A percentile compares a stretch with the other conserved stretches of the same genome.
Conservation (phyloP, 176 grass and related monocot species). For the Leersia perrieri region DNA sequence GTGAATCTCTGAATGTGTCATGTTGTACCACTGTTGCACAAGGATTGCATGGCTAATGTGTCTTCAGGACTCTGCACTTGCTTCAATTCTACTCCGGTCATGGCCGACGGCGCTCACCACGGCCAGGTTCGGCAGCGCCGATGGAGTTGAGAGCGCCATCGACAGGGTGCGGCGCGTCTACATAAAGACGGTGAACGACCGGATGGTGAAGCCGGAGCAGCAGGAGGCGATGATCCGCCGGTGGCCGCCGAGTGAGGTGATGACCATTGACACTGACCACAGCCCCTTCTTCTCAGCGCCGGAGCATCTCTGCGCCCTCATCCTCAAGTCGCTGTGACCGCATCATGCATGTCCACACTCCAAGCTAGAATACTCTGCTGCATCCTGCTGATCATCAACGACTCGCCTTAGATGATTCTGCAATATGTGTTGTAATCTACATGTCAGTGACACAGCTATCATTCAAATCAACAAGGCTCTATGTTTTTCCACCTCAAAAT, state of each 20-base stretch:
- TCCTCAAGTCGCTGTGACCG: slow-evolving; percentile 19
- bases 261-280: slow-evolving; percentile 44
- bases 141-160: background rate
- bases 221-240: slow-evolving; percentile 55
- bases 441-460: background rate
- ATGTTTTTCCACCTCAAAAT: background rate
- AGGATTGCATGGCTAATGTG: background rate
- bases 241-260: slow-evolving; percentile 40
- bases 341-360: background rate
- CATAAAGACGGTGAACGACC: slow-evolving; percentile 44
- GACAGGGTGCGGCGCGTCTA: slow-evolving; percentile 21
- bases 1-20: no score
- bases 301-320: slow-evolving; percentile 9
- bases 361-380: background rate
- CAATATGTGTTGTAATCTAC: background rate
- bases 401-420: background rate
- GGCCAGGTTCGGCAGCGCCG: background rate
- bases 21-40: background rate
- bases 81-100: slow-evolving; percentile 48
- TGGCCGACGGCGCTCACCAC: slow-evolving; percentile 15
- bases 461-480: background rate
- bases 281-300: slow-evolving; percentile 58
- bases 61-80: slow-evolving; percentile 42
- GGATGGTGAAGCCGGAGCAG: slow-evolving; percentile 37
- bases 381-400: background rate